Evolutionary conservation across 2,329 filamentous ascomycete species (phyloP).

Genomic region (Diaporthe citrichinensis): DNA sequence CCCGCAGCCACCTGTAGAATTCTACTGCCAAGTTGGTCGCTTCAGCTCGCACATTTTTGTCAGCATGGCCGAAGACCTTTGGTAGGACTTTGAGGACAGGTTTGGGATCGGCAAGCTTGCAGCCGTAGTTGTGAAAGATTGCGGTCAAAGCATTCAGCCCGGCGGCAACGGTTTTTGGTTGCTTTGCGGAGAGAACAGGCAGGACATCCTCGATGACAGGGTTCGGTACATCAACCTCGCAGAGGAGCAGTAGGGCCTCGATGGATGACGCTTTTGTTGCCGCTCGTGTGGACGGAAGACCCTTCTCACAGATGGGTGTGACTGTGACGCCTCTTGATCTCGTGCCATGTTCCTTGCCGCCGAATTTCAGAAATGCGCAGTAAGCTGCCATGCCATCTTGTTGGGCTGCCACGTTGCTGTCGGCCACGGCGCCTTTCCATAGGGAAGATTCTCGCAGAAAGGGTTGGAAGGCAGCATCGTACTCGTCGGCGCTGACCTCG

Average conservation of each 20-base stretch:
- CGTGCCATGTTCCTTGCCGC: conserved; percentile 82
- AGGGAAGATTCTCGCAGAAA: conserved; percentile 87
- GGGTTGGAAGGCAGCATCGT: conserved; percentile 86
- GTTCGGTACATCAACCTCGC: conserved; percentile 88
- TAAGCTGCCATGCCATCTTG: conserved; percentile 91
- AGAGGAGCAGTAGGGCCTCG: conserved; percentile 88
- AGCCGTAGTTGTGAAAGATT: conserved; percentile 94
- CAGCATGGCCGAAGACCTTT: conserved; percentile 94
- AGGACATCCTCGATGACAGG: conserved; percentile 93
- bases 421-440: conserved; percentile 93
- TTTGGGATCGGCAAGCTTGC: conserved; percentile 95
- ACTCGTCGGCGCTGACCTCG: conserved; percentile 85
- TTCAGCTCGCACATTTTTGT: conserved; percentile 97
- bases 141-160: conserved; percentile 82
- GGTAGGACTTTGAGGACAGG: conserved; percentile 89
- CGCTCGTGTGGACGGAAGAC: conserved; percentile 86
- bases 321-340: conserved; percentile 84
- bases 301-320: conserved; percentile 89
- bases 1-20: conserved; percentile 95
- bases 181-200: conserved; percentile 86
- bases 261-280: conserved; percentile 89
- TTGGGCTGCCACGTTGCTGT: conserved; percentile 97
- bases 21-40: conserved; percentile 93
- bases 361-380: conserved; percentile 93
- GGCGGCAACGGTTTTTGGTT: conserved; percentile 85